These are phyloP conservation scores for Carex arenaria DNA, from an alignment of 202 grass and related monocot genomes.

Conservation along the genomic window DNA sequence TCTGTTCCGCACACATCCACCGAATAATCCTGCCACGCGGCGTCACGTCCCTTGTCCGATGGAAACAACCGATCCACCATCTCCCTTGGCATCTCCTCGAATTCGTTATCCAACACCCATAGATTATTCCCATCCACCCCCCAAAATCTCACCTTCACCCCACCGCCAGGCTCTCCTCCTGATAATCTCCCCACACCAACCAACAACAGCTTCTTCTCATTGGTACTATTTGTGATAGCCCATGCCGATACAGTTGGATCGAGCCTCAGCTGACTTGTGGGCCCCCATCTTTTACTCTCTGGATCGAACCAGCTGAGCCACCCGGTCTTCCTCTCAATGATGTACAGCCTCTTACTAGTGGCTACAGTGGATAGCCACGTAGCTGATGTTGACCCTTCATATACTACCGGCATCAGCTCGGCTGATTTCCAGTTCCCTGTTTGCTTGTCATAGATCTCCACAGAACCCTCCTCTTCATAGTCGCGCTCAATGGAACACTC, in stretches of 20 bases:
- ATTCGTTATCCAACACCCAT: not conserved
- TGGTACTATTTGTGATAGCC: conserved; percentile 31
- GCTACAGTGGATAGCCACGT: conserved; percentile 46
- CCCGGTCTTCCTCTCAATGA: conserved; percentile 38
- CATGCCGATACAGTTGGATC: conserved; percentile 29
- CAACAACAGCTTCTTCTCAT: conserved; percentile 46
- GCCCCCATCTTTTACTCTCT: conserved; percentile 43
- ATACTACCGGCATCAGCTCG: conserved; percentile 43
- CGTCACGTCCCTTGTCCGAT: conserved; percentile 22
- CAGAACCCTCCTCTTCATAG: conserved; percentile 36
- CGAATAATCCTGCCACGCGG: conserved; percentile 1
- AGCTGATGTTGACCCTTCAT: conserved; percentile 41
- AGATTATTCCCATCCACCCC: conserved; percentile 51
- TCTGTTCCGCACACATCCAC: conserved; percentile 48
- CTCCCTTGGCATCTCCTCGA: conserved; percentile 42
- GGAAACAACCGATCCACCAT: conserved; percentile 43
- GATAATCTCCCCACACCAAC: conserved; percentile 34
- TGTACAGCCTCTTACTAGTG: conserved; percentile 45
- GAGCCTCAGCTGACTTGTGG: conserved; percentile 16
- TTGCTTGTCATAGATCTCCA: conserved; percentile 49
- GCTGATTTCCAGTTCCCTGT: conserved; percentile 29
- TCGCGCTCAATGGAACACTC: conserved; percentile 41
- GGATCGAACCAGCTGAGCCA: conserved; percentile 84
- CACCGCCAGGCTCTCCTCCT: not conserved
- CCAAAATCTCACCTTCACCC: conserved; percentile 37